Percentiles rank a stretch among this genome's conserved stretches.
Conservation (phyloP, 164 flowering plant genomes). For the Sextonia rubra region DNA sequence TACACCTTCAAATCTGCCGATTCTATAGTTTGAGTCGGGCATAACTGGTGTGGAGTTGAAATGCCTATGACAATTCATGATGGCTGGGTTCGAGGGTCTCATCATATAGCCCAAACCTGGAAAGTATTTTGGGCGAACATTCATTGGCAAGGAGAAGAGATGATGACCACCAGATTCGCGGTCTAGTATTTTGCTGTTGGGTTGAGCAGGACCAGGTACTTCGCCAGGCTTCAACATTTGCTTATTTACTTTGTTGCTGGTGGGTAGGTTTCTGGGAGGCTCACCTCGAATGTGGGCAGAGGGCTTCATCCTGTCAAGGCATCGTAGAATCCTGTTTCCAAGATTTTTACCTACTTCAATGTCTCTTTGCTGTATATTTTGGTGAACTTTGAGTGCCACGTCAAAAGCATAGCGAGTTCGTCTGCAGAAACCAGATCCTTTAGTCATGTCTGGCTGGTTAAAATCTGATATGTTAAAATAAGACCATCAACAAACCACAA, state of each 20-base stretch:
- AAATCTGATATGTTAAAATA: too few relatives aligned
- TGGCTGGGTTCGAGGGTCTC: slow-evolving; percentile 33
- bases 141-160: slow-evolving; percentile 32
- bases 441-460: too few relatives aligned
- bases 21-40: slow-evolving; percentile 14
- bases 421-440: slow-evolving; percentile 27
- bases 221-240: slow-evolving; percentile 26
- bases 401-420: slow-evolving; percentile 70
- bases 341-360: slow-evolving; percentile 73
- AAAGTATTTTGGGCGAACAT: slow-evolving; percentile 33
- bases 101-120: slow-evolving; percentile 53
- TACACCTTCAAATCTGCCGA: slow-evolving; percentile 35
- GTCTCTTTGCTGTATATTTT: slow-evolving; percentile 69
- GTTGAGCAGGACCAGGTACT: slow-evolving; percentile 21
- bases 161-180: slow-evolving; percentile 34
- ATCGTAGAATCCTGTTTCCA: slow-evolving; percentile 83
- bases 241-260: slow-evolving; percentile 19
- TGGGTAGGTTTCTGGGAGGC: slow-evolving; percentile 14
- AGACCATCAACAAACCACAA: too few relatives aligned
- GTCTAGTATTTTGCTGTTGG: slow-evolving; percentile 14
- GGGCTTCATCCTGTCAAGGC: slow-evolving; percentile 78
- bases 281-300: slow-evolving; percentile 68
- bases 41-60: slow-evolving; percentile 19
- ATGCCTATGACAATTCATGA: slow-evolving; percentile 43
- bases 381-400: slow-evolving; percentile 63